Evolutionary conservation across 1,139 yeast genomes (phyloP).

Genomic region (Geotrichum klebahnii): DNA sequence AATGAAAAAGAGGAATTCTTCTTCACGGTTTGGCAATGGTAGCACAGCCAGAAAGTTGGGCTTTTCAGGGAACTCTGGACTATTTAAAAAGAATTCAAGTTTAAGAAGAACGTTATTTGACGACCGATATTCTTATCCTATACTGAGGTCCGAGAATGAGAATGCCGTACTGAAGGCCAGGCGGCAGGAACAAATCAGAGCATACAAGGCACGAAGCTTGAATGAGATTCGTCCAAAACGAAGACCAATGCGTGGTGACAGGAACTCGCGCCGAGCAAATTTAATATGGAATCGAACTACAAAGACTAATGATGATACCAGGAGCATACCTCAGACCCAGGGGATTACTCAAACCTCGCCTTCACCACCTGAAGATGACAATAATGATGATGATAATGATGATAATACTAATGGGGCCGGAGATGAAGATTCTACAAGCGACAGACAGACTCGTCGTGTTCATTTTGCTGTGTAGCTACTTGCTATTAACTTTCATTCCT

Average conservation of each 20-base stretch:
- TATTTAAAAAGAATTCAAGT: background rate
- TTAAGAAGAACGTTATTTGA: background rate
- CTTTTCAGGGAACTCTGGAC: background rate
- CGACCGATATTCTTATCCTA: background rate
- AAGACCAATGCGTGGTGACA: slow-evolving; percentile 13
- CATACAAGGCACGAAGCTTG: slow-evolving; percentile 23
- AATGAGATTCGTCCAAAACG: slow-evolving; percentile 22
- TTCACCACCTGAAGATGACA: background rate
- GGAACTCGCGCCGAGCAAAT: background rate
- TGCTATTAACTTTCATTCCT: too few species aligned
- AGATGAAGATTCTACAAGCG: background rate
- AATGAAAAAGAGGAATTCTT: background rate
- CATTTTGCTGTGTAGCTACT: slow-evolving; percentile 15
- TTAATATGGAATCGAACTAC: background rate
- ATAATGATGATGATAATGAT: background rate
- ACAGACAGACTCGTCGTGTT: slow-evolving; percentile 4
- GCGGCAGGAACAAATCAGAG: slow-evolving; percentile 21
- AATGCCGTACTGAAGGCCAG: slow-evolving; percentile 14
- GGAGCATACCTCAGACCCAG: background rate
- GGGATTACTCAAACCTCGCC: background rate
- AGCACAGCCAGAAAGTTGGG: background rate
- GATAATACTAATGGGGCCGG: too few species aligned
- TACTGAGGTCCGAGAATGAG: slow-evolving; percentile 6
- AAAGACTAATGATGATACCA: background rate
- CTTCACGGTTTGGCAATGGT: background rate